phyloP scores from a whole-genome alignment of 305 asterid genomes.

The Fraxinus dipetala region DNA sequence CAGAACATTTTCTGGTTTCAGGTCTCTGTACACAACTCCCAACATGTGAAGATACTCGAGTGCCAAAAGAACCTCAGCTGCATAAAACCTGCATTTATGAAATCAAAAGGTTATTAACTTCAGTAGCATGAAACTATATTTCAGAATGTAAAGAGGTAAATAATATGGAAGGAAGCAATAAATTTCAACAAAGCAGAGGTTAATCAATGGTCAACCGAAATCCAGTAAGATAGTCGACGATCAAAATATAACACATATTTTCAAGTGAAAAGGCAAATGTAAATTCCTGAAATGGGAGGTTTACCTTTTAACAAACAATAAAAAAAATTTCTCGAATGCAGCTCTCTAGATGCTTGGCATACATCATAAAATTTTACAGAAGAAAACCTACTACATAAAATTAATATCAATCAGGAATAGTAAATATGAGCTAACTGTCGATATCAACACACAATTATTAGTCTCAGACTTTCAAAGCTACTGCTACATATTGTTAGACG shows the following conservation, averaged over 20 bases:
- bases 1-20: not conserved
- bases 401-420: not conserved
- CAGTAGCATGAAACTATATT: not conserved
- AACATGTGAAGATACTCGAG: constrained; percentile 88
- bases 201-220: not conserved
- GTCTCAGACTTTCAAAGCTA: not conserved
- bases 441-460: not conserved
- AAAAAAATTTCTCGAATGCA: not conserved
- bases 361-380: not conserved
- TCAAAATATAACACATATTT: not conserved
- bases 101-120: not conserved
- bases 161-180: not conserved
- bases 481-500: not conserved
- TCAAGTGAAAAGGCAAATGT: not conserved
- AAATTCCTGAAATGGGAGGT: not conserved
- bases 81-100: constrained; percentile 64
- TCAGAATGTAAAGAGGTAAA: not conserved
- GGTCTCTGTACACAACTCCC: constrained; percentile 1
- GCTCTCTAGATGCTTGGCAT: not conserved
- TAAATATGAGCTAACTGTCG: not conserved
- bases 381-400: not conserved
- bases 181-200: not conserved
- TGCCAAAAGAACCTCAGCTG: constrained; percentile 95
- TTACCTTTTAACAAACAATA: not conserved
- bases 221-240: not conserved